These are phyloP conservation scores for Colletotrichum chlorophyti DNA, from an alignment of 2,329 filamentous ascomycete species.

Conservation along the genomic window DNA sequence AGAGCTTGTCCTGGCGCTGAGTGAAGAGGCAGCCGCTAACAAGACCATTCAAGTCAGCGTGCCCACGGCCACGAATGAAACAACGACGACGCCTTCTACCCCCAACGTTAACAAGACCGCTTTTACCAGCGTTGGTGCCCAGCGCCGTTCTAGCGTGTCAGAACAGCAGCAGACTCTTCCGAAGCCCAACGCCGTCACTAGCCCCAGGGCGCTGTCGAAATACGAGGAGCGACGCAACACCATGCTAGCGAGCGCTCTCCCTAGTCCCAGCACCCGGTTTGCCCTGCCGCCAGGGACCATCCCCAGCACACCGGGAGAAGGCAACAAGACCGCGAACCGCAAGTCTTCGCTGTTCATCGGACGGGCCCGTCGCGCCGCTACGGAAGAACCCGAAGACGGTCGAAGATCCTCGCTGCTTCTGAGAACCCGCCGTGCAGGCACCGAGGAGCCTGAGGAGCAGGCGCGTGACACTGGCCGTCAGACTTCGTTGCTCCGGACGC, in stretches of 20 bases:
- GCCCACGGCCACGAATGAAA: conserved; percentile 35
- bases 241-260: conserved; percentile 52
- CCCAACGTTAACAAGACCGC: conserved; percentile 53
- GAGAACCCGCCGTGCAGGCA: conserved; percentile 51
- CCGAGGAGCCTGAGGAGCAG: conserved; percentile 56
- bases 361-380: conserved; percentile 53
- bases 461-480: conserved; percentile 50
- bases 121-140: conserved; percentile 39
- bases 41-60: conserved; percentile 38
- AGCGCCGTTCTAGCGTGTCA: conserved; percentile 49
- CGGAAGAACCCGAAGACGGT: conserved; percentile 59
- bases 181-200: conserved; percentile 40
- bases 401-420: conserved; percentile 56
- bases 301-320: conserved; percentile 49
- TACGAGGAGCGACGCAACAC: conserved; percentile 61
- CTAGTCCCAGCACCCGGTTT: conserved; percentile 54
- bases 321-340: conserved; percentile 43
- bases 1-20: conserved; percentile 86
- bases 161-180: conserved; percentile 43
- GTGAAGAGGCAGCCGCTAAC: conserved; percentile 59
- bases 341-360: conserved; percentile 60
- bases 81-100: conserved; percentile 41
- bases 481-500: conserved; percentile 52
- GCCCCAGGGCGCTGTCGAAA: conserved; percentile 56
- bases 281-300: conserved; percentile 37